phyloP scores from a whole-genome alignment of 345 rosid genomes.

The Brassica carinata region DNA sequence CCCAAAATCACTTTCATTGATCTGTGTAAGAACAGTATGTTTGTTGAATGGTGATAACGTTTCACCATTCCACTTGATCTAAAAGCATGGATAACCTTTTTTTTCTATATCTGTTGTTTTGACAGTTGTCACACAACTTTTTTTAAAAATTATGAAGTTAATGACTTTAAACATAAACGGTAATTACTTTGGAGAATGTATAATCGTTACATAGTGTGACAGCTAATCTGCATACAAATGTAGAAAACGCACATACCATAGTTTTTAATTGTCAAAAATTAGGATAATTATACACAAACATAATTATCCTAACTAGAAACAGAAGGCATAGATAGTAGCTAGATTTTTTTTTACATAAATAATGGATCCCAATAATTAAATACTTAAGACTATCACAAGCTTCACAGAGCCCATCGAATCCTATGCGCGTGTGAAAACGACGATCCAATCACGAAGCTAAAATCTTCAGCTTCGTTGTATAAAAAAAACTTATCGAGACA shows the following conservation, averaged over 20 bases:
- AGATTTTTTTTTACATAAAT: neutral
- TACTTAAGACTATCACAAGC: neutral
- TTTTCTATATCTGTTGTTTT: neutral
- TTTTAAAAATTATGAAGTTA: neutral
- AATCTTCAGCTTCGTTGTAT: slow-evolving; percentile 31
- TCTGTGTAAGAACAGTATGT: neutral
- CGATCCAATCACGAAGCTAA: slow-evolving; percentile 31
- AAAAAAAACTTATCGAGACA: neutral
- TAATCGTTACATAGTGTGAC: neutral
- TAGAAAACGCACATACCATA: neutral
- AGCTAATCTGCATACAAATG: neutral
- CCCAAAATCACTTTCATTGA: neutral
- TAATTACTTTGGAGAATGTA: neutral
- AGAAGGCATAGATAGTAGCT: neutral
- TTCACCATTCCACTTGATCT: neutral
- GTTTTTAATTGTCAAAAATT: neutral
- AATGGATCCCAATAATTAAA: neutral
- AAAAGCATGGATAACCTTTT: neutral
- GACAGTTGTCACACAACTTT: neutral
- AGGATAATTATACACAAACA: neutral
- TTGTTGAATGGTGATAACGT: neutral
- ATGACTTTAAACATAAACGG: neutral
- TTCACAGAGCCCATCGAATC: slow-evolving; percentile 31
- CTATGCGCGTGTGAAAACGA: slow-evolving; percentile 33
- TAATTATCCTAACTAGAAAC: neutral